Percentiles rank a stretch among this genome's conserved stretches.
phyloP scores from a whole-genome alignment of 2,329 filamentous ascomycete species.

The Rutstroemia sp. region DNA sequence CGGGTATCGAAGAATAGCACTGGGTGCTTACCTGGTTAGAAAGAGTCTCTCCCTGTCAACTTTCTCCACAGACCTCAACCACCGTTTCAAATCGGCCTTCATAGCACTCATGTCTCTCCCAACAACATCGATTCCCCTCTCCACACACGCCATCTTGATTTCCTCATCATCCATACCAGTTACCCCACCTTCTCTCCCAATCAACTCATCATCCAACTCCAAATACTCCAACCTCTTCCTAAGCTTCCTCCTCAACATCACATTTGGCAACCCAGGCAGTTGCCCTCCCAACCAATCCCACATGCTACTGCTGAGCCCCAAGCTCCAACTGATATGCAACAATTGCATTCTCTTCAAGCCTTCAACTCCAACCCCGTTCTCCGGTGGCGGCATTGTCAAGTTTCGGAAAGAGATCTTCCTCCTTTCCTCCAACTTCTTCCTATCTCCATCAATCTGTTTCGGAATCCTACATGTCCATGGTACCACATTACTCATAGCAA shows the following conservation, averaged over 20 bases:
- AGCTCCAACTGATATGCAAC: conserved; percentile 34
- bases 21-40: conserved; percentile 29
- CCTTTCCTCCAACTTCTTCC: conserved; percentile 46
- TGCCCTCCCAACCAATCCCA: conserved; percentile 38
- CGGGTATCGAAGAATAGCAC: neutral
- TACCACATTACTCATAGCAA: conserved; percentile 62
- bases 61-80: conserved; percentile 33
- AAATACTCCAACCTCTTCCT: conserved; percentile 53
- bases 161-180: conserved; percentile 53
- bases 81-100: conserved; percentile 32
- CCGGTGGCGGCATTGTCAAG: conserved; percentile 23
- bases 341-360: conserved; percentile 33
- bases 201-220: conserved; percentile 61
- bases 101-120: conserved; percentile 32
- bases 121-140: conserved; percentile 56
- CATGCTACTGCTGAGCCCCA: conserved; percentile 34
- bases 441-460: conserved; percentile 54
- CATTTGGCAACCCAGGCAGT: conserved; percentile 34
- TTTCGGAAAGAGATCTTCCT: conserved; percentile 42
- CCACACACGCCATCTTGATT: conserved; percentile 61
- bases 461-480: conserved; percentile 81
- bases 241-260: conserved; percentile 48
- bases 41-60: conserved; percentile 25
- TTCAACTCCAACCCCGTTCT: conserved; percentile 13
- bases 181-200: conserved; percentile 56